phyloP scores from a whole-genome alignment of 2,329 filamentous ascomycete genomes.

The Stagonosporopsis tanaceti region DNA sequence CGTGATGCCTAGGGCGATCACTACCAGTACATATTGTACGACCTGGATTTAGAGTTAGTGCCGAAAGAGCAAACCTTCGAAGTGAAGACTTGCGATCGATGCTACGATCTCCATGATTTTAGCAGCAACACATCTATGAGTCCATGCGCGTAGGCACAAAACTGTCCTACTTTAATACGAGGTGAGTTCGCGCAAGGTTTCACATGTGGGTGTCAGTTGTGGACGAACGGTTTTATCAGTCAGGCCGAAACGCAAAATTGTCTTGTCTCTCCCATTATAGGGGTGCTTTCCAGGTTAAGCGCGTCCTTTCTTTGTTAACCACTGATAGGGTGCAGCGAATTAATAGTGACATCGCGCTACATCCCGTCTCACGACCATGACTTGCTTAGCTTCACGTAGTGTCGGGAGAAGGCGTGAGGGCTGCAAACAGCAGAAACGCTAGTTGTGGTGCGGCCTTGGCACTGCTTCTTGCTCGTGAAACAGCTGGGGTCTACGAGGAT shows the following conservation, averaged over 20 bases:
- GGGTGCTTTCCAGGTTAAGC: conserved; percentile 6
- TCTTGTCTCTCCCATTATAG: neutral
- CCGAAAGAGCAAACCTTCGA: neutral
- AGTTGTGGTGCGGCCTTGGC: neutral
- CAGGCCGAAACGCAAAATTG: neutral
- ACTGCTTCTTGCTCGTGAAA: neutral
- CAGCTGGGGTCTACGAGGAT: neutral
- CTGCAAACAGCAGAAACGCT: neutral
- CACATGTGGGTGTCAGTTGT: neutral
- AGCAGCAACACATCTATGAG: neutral
- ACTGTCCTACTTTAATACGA: neutral
- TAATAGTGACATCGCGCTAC: conserved; percentile 9
- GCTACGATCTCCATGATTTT: conserved; percentile 17
- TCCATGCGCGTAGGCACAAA: conserved; percentile 6
- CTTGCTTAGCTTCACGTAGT: conserved; percentile 9
- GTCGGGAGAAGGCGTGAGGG: neutral
- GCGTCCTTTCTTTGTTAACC: neutral
- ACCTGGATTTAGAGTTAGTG: conserved; percentile 16
- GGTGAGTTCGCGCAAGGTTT: neutral
- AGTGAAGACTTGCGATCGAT: conserved; percentile 14
- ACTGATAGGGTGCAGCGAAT: neutral
- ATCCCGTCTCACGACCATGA: conserved; percentile 10
- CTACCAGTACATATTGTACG: conserved; percentile 26
- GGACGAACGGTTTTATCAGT: neutral
- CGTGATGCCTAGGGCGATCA: conserved; percentile 25